Evolutionary conservation across 176 grass and related monocot genomes (phyloP).

Genomic region (Cocos nucifera): DNA sequence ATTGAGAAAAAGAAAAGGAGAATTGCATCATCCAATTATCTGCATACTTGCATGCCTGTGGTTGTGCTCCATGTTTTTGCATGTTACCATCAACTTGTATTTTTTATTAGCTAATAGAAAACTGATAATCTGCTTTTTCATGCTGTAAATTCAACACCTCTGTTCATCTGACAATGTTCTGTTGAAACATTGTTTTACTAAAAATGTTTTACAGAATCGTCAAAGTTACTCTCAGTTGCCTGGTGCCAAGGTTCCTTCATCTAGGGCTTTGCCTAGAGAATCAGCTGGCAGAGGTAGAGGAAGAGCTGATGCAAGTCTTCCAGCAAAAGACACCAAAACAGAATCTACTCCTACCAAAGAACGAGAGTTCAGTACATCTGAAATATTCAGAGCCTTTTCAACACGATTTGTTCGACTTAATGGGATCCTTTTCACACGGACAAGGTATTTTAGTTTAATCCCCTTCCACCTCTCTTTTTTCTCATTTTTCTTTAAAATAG

Average conservation of each 20-base stretch:
- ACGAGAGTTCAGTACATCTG: slow-evolving; percentile 30
- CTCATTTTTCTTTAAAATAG: neutral
- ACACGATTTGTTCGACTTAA: slow-evolving; percentile 81
- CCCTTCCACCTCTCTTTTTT: neutral
- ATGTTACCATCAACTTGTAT: no score
- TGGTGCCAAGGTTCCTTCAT: slow-evolving; percentile 33
- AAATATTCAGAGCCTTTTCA: slow-evolving; percentile 64
- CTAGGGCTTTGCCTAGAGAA: slow-evolving; percentile 30
- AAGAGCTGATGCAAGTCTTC: slow-evolving; percentile 49
- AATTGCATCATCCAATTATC: no score
- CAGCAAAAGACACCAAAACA: slow-evolving; percentile 40
- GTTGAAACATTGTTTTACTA: no score
- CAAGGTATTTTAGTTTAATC: slow-evolving; percentile 7
- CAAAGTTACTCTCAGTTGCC: slow-evolving; percentile 47
- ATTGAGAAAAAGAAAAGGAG: no score
- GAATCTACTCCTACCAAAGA: slow-evolving; percentile 36
- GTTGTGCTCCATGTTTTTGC: no score
- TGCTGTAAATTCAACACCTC: no score
- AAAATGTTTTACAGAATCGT: slow-evolving; percentile 53
- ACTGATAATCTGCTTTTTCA: no score
- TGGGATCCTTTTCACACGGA: slow-evolving; percentile 75
- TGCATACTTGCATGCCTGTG: no score
- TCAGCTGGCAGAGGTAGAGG: slow-evolving; percentile 65
- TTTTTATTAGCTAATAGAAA: no score
- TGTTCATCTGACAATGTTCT: no score